Percentiles rank a stretch among this genome's conserved stretches.
phyloP scores from a whole-genome alignment of 768 basidiomycete genomes.

The Tremella fuciformis region DNA sequence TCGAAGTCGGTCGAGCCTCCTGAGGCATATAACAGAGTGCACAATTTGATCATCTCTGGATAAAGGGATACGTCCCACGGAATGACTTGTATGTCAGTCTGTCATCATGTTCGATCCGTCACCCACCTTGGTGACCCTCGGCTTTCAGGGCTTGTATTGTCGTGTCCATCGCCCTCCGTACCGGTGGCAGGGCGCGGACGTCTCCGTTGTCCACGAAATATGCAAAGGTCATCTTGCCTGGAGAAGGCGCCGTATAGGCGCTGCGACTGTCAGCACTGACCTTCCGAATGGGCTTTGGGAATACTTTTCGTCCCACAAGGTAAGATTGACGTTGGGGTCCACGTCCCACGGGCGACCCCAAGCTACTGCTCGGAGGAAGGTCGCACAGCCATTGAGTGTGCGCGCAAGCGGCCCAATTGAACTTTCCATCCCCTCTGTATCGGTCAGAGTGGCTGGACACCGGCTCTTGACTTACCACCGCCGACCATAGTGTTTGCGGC shows the following conservation, averaged over 20 bases:
- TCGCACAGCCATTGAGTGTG: slow-evolving; percentile 3
- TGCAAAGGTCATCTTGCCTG: not conserved
- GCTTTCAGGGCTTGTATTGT: slow-evolving; percentile 1
- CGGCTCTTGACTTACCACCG: not conserved
- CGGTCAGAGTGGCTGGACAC: not conserved
- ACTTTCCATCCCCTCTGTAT: slow-evolving; percentile 8
- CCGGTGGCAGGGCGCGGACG: not conserved
- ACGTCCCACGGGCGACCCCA: slow-evolving; percentile 1
- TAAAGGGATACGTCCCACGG: not conserved
- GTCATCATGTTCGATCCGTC: not conserved
- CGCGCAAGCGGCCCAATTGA: slow-evolving; percentile 9
- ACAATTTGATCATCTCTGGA: not conserved
- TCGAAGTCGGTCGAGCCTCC: slow-evolving; percentile 5
- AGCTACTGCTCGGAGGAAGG: slow-evolving; percentile 1
- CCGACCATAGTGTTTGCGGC: slow-evolving; percentile 7
- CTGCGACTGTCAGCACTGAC: too few species aligned
- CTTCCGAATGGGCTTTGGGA: not conserved
- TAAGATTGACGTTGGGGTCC: slow-evolving; percentile 4
- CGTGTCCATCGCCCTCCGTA: not conserved
- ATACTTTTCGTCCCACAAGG: slow-evolving; percentile 7
- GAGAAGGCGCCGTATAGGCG: not conserved
- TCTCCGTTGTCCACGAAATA: slow-evolving; percentile 6
- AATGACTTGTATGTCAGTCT: not conserved
- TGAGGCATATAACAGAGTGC: not conserved
- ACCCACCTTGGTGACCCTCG: slow-evolving; percentile 2